Evolutionary conservation across 2,329 filamentous ascomycete species (phyloP), one percentile per base, ranked within the genome.

Genomic region (Nemania bipapillata): DNA sequence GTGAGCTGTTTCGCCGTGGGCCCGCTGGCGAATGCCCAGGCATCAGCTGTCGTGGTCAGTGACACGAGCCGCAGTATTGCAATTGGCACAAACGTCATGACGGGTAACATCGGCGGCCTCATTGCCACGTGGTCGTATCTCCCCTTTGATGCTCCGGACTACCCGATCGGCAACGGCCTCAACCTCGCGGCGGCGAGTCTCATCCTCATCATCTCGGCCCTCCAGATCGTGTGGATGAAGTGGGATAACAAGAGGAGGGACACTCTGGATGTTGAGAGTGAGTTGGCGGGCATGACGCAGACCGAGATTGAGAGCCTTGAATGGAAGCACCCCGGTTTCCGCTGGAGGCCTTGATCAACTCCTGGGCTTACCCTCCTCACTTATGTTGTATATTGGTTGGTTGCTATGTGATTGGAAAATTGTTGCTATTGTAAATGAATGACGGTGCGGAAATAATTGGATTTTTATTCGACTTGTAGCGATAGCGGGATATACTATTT

Each of bases 91-190:
- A 89, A 88, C 61, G 88, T 92, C 74, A 92, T 92, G 90, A 81
- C 91, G 26, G 91, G 90, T 30, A 92, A 92, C 63, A 76, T 92
- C n/a, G 91, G 91, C 1, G 91, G 90, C 0, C 77, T 92, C 37
- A 84, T 91, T 66, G 85, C 87, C 0, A 90, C 88, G 0, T 92
- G 89, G 89, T 85, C 83, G 1, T 92, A 90, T 79, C 74, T 92
- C 17, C 85, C 86, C 0, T 86, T 81, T 72, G 90, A 92, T 74
- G 86, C 74, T 0, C 91, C 91, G 0, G 79, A 92, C 66, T 93
- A 89, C 74, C 88, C 83, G 68, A 91, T 92, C 64, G 91, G 91
- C 1, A 92, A 92, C 74, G 90, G 90, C 0, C 77, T 93, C 40
- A 92, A 92, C 73, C 75, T 92, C 45, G 90, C 86, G 0, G 88